Conservation (phyloP, 2,329 filamentous ascomycete species). For the Xylaria sp. region DNA sequence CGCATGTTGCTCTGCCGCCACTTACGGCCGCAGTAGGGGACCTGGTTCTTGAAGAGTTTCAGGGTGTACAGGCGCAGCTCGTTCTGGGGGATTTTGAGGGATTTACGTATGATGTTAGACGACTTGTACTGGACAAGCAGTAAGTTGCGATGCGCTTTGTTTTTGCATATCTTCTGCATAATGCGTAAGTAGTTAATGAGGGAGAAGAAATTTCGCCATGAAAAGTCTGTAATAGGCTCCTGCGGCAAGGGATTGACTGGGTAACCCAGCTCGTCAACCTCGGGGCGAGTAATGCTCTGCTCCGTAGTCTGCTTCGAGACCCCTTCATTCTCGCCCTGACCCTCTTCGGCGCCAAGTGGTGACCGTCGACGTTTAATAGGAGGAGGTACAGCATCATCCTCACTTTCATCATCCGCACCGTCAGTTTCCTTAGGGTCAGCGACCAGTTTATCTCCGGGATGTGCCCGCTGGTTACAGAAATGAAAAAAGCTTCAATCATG, state of each 20-base stretch:
- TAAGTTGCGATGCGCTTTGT: constrained; percentile 93
- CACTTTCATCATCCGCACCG: constrained; percentile 62
- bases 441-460: constrained; percentile 45
- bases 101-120: constrained; percentile 89
- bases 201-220: constrained; percentile 93
- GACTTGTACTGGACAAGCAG: constrained; percentile 96
- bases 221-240: constrained; percentile 87
- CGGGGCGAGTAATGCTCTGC: constrained; percentile 58
- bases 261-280: constrained; percentile 89
- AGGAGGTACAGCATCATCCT: constrained; percentile 85
- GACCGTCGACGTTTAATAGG: constrained; percentile 75
- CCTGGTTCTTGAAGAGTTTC: constrained; percentile 98
- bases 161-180: constrained; percentile 96
- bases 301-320: constrained; percentile 49
- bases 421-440: constrained; percentile 50
- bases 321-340: constrained; percentile 45
- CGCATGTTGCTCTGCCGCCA: constrained; percentile 99
- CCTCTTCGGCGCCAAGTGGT: constrained; percentile 53
- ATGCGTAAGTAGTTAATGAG: constrained; percentile 95
- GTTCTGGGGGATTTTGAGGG: constrained; percentile 88
- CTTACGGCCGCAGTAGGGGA: constrained; percentile 97
- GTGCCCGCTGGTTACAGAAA: constrained; percentile 74
- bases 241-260: constrained; percentile 76
- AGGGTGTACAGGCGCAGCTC: constrained; percentile 91
- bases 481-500: constrained; percentile 78